Evolutionary conservation across 306 rosid genomes (phyloP).

Genomic region (Fagus crenata): DNA sequence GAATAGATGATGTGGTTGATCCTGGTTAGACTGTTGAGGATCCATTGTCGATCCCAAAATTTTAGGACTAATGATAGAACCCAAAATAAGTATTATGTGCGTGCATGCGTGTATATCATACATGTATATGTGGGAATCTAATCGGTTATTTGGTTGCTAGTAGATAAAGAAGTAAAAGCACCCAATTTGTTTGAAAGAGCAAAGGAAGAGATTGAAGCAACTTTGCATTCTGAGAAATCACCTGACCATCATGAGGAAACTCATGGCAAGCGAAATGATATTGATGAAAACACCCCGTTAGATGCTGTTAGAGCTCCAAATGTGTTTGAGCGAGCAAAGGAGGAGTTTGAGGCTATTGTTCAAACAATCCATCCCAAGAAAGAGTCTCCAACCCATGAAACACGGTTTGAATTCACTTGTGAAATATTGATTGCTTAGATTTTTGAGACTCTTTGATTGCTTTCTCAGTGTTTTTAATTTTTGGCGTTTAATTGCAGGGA

Average conservation of each 20-base stretch:
- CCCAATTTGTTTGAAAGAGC: constrained; percentile 28
- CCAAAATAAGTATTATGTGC: not conserved
- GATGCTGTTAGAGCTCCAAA: constrained; percentile 64
- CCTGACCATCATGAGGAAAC: constrained; percentile 36
- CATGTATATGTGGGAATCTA: not conserved
- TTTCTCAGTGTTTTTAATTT: constrained; percentile 10
- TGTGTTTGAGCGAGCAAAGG: constrained; percentile 64
- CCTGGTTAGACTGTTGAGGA: no score
- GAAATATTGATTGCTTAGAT: not conserved
- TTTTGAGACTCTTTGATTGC: constrained; percentile 12
- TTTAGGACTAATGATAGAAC: no score
- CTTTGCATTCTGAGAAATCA: constrained; percentile 20
- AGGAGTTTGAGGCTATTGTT: constrained; percentile 63
- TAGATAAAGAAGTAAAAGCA: constrained; percentile 33
- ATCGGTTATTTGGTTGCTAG: constrained; percentile 14
- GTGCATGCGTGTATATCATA: not conserved
- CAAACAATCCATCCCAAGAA: constrained; percentile 51
- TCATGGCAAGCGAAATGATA: constrained; percentile 43
- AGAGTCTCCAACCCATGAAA: constrained; percentile 33
- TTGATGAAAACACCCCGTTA: constrained; percentile 39
- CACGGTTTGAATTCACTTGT: constrained; percentile 29
- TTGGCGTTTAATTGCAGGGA: constrained; percentile 23
- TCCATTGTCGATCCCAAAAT: no score
- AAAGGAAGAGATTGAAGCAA: constrained; percentile 30
- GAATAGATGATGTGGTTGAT: no score